Percentiles rank a stretch among this genome's conserved stretches.
phyloP scores from a whole-genome alignment of 345 rosid species.

The Microcos paniculata region DNA sequence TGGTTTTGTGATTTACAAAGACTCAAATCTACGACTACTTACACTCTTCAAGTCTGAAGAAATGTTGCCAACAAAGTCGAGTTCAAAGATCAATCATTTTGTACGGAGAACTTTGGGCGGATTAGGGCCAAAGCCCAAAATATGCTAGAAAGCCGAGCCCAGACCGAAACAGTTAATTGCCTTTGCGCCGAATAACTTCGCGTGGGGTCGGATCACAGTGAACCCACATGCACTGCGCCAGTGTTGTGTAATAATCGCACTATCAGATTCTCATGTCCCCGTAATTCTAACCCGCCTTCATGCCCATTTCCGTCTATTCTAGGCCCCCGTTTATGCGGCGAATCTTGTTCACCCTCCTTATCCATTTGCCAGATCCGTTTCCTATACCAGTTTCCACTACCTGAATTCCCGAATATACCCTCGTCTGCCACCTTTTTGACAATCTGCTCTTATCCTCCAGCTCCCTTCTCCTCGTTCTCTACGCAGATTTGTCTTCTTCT shows the following conservation, averaged over 20 bases:
- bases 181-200: neutral
- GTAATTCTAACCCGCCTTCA: constrained; percentile 11
- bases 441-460: neutral
- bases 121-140: neutral
- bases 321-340: neutral
- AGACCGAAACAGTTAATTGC: neutral
- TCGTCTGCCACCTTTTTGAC: constrained; percentile 24
- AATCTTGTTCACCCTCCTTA: neutral
- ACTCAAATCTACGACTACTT: no score
- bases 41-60: no score
- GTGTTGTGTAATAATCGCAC: constrained; percentile 19
- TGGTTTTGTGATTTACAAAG: no score
- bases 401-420: constrained; percentile 17
- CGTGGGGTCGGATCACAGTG: neutral
- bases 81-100: neutral
- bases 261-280: constrained; percentile 33
- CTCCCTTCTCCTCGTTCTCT: constrained; percentile 15
- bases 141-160: neutral
- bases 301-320: constrained; percentile 13
- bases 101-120: neutral
- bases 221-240: neutral
- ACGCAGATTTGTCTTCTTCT: constrained; percentile 29
- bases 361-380: neutral
- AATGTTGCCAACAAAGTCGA: no score
- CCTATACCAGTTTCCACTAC: neutral